Evolutionary conservation across 2,329 filamentous ascomycete genomes (phyloP).

Genomic region (Scolecobasidium constrictum): DNA sequence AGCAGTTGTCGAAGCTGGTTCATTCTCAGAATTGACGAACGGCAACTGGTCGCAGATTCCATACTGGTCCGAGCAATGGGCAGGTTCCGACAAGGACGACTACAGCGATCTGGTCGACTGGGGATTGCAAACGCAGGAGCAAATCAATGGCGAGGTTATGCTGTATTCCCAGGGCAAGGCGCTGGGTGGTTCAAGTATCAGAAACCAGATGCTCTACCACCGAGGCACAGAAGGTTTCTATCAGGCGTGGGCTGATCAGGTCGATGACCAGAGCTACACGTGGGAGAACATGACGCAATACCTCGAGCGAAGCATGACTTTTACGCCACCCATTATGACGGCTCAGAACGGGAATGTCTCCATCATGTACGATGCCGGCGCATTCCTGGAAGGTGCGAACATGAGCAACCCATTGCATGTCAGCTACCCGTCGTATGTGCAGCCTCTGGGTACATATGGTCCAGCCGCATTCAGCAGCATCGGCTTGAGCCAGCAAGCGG

Average conservation of each 20-base stretch:
- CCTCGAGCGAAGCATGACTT: slow-evolving; percentile 19
- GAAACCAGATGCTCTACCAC: slow-evolving; percentile 9
- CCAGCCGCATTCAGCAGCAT: slow-evolving; percentile 13
- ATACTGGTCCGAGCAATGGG: slow-evolving; percentile 11
- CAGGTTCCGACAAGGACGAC: slow-evolving; percentile 13
- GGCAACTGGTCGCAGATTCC: slow-evolving; percentile 17
- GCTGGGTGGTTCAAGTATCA: slow-evolving; percentile 14
- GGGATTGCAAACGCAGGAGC: slow-evolving; percentile 18
- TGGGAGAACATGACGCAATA: slow-evolving; percentile 20
- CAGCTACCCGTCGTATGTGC: slow-evolving; percentile 3
- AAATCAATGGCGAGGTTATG: slow-evolving; percentile 13
- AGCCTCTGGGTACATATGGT: neutral
- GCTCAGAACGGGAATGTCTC: slow-evolving; percentile 18
- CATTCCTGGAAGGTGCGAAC: neutral
- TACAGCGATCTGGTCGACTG: slow-evolving; percentile 19
- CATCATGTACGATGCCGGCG: slow-evolving; percentile 12
- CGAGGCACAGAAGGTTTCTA: slow-evolving; percentile 6
- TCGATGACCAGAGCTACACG: slow-evolving; percentile 21
- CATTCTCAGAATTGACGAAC: slow-evolving; percentile 19
- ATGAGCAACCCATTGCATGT: slow-evolving; percentile 8
- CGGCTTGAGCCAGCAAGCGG: slow-evolving; percentile 16
- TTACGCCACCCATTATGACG: slow-evolving; percentile 19
- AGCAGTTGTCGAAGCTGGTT: slow-evolving; percentile 11
- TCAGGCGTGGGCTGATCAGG: slow-evolving; percentile 20
- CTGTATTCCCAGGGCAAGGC: slow-evolving; percentile 19